Conservation (phyloP, 2,329 filamentous ascomycete genomes). For the Berkeleyomyces rouxiae region DNA sequence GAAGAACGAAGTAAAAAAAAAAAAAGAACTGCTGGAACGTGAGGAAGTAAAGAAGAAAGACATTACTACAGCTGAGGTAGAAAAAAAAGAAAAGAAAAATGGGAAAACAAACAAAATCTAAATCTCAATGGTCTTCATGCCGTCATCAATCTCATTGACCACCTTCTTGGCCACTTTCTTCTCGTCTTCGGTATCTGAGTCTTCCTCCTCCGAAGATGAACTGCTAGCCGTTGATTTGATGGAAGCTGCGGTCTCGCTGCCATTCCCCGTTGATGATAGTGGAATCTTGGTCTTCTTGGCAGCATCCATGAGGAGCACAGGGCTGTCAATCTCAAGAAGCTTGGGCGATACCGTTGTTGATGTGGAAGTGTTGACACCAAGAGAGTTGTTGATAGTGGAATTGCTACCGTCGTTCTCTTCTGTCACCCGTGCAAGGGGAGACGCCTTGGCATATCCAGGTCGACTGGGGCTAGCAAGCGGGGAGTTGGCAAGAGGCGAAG, state of each 20-base stretch:
- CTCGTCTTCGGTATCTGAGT: slow-evolving; percentile 23
- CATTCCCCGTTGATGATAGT: slow-evolving; percentile 18
- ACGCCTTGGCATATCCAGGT: slow-evolving; percentile 49
- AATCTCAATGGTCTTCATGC: slow-evolving; percentile 48
- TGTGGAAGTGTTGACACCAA: slow-evolving; percentile 25
- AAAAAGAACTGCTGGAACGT: not conserved
- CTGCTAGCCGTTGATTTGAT: slow-evolving; percentile 18
- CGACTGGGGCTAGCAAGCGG: slow-evolving; percentile 48
- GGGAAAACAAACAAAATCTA: slow-evolving; percentile 20
- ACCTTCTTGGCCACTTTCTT: slow-evolving; percentile 23
- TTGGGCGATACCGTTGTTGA: slow-evolving; percentile 29
- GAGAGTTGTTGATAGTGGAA: slow-evolving; percentile 13
- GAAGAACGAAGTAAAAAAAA: not conserved
- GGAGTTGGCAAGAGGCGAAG: slow-evolving; percentile 30
- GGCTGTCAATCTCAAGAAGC: slow-evolving; percentile 40
- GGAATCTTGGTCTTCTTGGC: slow-evolving; percentile 27
- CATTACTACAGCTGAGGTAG: not conserved
- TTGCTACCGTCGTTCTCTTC: slow-evolving; percentile 36
- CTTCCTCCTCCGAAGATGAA: slow-evolving; percentile 20
- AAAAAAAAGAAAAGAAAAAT: slow-evolving; percentile 2
- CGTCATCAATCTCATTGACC: slow-evolving; percentile 26
- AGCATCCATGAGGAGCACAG: slow-evolving; percentile 20
- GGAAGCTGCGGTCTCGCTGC: slow-evolving; percentile 19
- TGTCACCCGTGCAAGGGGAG: slow-evolving; percentile 56
- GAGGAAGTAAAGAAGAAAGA: not conserved